Percentiles rank a stretch among this genome's conserved stretches.
Conservation (phyloP, 495 filamentous ascomycete genomes). For the Hyaloscypha hepaticicola region DNA sequence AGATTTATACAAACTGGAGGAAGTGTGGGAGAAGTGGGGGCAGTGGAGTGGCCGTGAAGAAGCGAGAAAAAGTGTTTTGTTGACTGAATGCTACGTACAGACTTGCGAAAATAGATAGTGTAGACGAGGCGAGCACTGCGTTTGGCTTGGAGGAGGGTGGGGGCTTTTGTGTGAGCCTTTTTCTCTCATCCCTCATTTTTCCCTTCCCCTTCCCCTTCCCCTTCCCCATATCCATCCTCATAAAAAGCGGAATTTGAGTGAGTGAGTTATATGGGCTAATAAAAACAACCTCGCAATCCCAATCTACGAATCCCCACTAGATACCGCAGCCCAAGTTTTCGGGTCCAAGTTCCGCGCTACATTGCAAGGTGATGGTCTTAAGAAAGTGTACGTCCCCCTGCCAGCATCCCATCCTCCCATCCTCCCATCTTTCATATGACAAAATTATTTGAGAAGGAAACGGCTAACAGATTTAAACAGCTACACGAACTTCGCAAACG, state of each 20-base stretch:
- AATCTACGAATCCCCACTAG: not conserved
- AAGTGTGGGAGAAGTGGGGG: not conserved
- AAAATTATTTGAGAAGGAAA: not conserved
- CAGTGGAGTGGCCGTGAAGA: not conserved
- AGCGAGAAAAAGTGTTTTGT: not conserved
- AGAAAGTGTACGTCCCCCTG: not conserved
- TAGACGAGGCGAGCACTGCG: not conserved
- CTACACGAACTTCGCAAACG: conserved; percentile 42
- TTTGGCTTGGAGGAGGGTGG: conserved; percentile 4
- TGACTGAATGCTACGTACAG: conserved; percentile 3
- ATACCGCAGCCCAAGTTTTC: not conserved
- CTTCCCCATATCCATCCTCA: too few relatives aligned
- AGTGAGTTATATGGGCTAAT: not conserved
- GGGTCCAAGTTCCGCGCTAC: not conserved
- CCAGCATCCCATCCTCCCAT: not conserved
- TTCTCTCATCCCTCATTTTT: not conserved
- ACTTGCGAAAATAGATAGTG: not conserved
- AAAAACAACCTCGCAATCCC: too few relatives aligned
- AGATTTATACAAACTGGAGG: not conserved
- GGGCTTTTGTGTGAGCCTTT: not conserved
- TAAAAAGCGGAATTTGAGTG: not conserved
- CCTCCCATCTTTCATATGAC: not conserved
- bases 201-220: not conserved
- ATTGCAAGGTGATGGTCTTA: not conserved
- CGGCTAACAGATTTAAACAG: not conserved